phyloP scores from a whole-genome alignment of 192 early-diverging fungal genomes.

The Endogone sp. region DNA sequence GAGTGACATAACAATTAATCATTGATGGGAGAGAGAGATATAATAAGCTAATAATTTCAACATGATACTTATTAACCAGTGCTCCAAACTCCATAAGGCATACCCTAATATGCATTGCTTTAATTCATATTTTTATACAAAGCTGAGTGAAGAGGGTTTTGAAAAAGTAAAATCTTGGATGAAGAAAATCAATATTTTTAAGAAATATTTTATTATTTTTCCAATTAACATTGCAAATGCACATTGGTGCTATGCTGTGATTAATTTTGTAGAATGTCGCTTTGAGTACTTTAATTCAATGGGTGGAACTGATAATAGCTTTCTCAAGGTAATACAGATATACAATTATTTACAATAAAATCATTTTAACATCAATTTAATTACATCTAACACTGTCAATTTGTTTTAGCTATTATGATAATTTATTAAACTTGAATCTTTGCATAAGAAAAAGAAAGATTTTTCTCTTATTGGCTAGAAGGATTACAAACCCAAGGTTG shows the following conservation, averaged over 20 bases:
- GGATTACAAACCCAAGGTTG: constrained; percentile 41
- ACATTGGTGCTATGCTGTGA: constrained; percentile 69
- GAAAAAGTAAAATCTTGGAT: constrained; percentile 76
- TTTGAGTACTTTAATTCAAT: constrained; percentile 83
- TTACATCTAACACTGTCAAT: not conserved
- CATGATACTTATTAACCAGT: constrained; percentile 67
- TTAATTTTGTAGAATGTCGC: constrained; percentile 56
- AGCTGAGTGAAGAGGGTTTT: constrained; percentile 67
- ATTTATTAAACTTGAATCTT: constrained; percentile 66
- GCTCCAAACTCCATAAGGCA: constrained; percentile 41
- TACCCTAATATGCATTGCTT: constrained; percentile 75
- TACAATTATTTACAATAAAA: constrained; percentile 4
- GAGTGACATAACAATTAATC: too few relatives aligned
- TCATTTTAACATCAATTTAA: not conserved
- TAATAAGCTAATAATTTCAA: too few relatives aligned
- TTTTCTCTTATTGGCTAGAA: constrained; percentile 68
- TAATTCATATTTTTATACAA: constrained; percentile 89
- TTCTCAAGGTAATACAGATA: too few relatives aligned
- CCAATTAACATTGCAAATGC: constrained; percentile 73
- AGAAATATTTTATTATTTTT: constrained; percentile 71
- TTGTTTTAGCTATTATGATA: constrained; percentile 42
- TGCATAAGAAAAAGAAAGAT: constrained; percentile 62
- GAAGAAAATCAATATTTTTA: constrained; percentile 72
- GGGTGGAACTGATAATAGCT: too few relatives aligned
- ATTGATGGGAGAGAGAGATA: too few relatives aligned